Evolutionary conservation across 371 early-diverging fungal genomes (phyloP).

Genomic region (Mortierella sp.): DNA sequence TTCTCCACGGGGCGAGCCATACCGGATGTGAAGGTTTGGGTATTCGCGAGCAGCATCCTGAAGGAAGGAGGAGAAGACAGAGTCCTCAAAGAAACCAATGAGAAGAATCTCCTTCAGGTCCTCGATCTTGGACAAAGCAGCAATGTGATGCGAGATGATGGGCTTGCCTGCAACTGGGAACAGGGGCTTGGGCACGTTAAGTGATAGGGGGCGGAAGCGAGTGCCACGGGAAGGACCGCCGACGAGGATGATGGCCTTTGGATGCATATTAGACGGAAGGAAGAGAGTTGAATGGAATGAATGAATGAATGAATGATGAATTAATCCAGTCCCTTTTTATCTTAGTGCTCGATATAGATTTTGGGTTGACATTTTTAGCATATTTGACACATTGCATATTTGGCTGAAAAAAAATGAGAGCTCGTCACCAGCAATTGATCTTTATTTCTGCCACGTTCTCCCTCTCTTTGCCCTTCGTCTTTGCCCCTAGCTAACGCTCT

Average conservation of each 20-base stretch:
- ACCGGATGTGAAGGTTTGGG: slow-evolving; percentile 87
- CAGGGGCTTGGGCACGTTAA: slow-evolving; percentile 96
- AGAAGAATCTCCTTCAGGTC: slow-evolving; percentile 93
- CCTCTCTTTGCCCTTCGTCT: no score
- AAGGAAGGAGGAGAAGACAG: slow-evolving; percentile 89
- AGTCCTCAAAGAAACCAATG: slow-evolving; percentile 96
- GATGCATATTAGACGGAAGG: slow-evolving; percentile 27
- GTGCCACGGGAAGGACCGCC: slow-evolving; percentile 98
- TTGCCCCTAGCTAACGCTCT: background rate
- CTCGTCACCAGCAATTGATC: no score
- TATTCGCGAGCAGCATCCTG: slow-evolving; percentile 87
- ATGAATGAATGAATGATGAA: background rate
- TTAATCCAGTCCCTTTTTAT: background rate
- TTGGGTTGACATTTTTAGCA: background rate
- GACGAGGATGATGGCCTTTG: slow-evolving; percentile 95
- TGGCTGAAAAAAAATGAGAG: no score
- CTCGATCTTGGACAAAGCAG: slow-evolving; percentile 87
- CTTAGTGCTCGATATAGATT: background rate
- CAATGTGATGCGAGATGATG: slow-evolving; percentile 95
- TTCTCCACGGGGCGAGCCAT: slow-evolving; percentile 17
- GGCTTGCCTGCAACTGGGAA: slow-evolving; percentile 97
- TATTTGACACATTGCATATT: background rate
- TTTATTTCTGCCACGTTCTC: no score
- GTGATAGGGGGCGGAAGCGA: slow-evolving; percentile 96
- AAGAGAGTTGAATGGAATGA: slow-evolving; percentile 6